These are phyloP conservation scores for Primulina eburnea DNA, from an alignment of 257 asterid species.

Conservation along the genomic window DNA sequence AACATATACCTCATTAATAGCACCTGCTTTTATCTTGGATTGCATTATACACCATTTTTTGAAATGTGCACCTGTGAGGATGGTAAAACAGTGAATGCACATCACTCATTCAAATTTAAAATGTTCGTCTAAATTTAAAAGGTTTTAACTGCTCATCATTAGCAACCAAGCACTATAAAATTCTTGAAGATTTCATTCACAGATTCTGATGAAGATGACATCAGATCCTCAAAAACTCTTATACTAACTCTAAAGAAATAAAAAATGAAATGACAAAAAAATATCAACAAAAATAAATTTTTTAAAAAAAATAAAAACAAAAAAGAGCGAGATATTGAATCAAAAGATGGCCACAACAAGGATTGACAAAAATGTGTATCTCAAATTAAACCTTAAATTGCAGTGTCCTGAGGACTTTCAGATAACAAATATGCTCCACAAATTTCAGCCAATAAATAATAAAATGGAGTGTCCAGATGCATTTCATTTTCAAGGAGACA, in stretches of 20 bases:
- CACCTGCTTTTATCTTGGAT: conserved; percentile 70
- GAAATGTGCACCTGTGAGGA: conserved; percentile 66
- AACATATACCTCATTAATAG: conserved; percentile 60
- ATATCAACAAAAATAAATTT: background rate
- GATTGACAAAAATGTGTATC: background rate
- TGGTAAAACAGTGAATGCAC: conserved; percentile 1
- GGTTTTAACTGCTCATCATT: background rate
- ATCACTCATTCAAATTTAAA: background rate
- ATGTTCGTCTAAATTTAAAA: background rate
- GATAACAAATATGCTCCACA: background rate
- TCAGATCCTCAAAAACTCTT: background rate
- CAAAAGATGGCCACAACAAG: background rate
- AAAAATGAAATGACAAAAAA: too few relatives aligned
- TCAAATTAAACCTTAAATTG: background rate
- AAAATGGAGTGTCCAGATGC: background rate
- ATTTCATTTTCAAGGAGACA: background rate
- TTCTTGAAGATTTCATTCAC: conserved; percentile 1
- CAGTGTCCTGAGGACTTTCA: background rate
- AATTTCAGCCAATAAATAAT: background rate
- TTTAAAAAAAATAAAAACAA: too few relatives aligned
- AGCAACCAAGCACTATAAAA: background rate
- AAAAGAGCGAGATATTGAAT: background rate
- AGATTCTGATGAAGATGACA: too few relatives aligned
- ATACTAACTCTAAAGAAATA: background rate
- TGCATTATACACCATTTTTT: conserved; percentile 96